These are phyloP conservation scores for Colletotrichum acutatum DNA, from an alignment of 2,329 filamentous ascomycete species.

Conservation along the genomic window DNA sequence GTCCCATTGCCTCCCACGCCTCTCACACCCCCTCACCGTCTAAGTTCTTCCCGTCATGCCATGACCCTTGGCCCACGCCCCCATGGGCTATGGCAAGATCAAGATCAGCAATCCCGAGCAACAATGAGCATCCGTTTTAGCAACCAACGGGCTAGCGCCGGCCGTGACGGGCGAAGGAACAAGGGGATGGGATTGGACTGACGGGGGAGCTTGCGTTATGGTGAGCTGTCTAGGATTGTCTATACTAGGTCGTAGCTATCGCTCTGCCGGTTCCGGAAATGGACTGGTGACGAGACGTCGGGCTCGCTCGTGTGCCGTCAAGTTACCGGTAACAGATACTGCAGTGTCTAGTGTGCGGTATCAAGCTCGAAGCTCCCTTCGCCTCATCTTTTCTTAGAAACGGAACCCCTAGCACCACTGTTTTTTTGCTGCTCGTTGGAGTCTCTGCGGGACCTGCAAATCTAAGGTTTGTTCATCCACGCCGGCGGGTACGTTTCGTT, in stretches of 20 bases:
- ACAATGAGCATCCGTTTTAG: constrained; percentile 5
- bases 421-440: not conserved
- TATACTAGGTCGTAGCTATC: constrained; percentile 14
- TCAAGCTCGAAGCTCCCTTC: not conserved
- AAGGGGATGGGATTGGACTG: constrained; percentile 17
- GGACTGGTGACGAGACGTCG: constrained; percentile 8
- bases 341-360: not conserved
- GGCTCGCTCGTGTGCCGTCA: not conserved
- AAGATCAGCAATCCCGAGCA: constrained; percentile 24
- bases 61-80: not conserved
- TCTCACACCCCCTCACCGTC: not conserved
- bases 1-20: not conserved
- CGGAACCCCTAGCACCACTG: not conserved
- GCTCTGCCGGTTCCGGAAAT: constrained; percentile 3
- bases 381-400: constrained; percentile 14
- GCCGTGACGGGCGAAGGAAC: not conserved
- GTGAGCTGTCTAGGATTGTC: not conserved
- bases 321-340: not conserved
- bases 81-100: constrained; percentile 21
- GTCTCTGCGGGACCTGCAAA: not conserved
- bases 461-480: not conserved
- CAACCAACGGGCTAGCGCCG: constrained; percentile 18
- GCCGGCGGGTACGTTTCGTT: not conserved
- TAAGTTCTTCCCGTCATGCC: not conserved
- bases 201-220: not conserved